Conservation (phyloP, 805 yeast genomes). For the Kuraishia borneana region DNA sequence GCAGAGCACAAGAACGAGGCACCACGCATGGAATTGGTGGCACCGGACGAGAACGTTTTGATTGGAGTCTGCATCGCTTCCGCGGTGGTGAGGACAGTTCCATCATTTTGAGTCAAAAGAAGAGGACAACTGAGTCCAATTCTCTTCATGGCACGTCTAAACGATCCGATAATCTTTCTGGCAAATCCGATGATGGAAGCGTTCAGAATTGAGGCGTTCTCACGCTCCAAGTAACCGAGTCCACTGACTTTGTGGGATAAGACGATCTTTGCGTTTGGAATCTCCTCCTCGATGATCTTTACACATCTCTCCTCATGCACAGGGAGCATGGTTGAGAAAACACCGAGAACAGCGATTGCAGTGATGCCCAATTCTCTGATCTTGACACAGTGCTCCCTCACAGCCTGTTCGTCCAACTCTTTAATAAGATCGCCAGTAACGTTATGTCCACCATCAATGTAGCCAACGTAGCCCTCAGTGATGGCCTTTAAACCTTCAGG, state of each 20-base stretch:
- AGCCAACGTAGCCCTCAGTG: constrained; percentile 23
- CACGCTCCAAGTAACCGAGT: constrained; percentile 33
- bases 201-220: constrained; percentile 34
- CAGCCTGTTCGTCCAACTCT: constrained; percentile 15
- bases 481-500: constrained; percentile 24
- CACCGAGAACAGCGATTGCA: constrained; percentile 28
- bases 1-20: constrained; percentile 28
- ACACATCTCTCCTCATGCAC: constrained; percentile 26
- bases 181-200: constrained; percentile 33
- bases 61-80: constrained; percentile 31
- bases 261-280: constrained; percentile 25
- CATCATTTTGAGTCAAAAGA: constrained; percentile 33
- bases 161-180: constrained; percentile 25
- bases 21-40: constrained; percentile 36
- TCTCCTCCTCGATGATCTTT: constrained; percentile 18
- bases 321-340: constrained; percentile 26
- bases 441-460: constrained; percentile 28
- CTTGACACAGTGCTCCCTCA: constrained; percentile 15
- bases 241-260: constrained; percentile 29
- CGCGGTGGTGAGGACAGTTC: constrained; percentile 27
- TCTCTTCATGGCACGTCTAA: constrained; percentile 22
- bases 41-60: constrained; percentile 35
- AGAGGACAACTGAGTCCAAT: constrained; percentile 29
- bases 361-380: constrained; percentile 21
- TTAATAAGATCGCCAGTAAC: constrained; percentile 28